These are phyloP conservation scores for Microbotryum violaceum DNA, from an alignment of 1,284 basidiomycete genomes.

Conservation along the genomic window DNA sequence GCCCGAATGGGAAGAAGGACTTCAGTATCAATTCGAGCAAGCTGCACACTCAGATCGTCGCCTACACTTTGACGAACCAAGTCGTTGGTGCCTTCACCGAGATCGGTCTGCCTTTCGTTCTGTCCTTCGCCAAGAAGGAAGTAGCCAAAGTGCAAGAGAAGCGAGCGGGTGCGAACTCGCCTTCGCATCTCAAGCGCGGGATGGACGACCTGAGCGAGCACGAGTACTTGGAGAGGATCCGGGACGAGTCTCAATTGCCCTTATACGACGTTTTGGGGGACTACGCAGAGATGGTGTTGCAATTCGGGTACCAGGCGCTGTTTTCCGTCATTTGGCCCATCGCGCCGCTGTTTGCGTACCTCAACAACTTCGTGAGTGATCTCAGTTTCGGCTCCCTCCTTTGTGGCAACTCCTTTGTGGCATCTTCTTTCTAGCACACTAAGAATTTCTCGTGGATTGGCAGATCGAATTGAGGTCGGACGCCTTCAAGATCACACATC, in stretches of 20 bases:
- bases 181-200: slow-evolving; percentile 68
- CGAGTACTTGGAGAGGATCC: slow-evolving; percentile 65
- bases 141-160: slow-evolving; percentile 21
- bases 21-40: slow-evolving; percentile 51
- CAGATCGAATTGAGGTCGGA: slow-evolving; percentile 80
- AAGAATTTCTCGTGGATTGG: not conserved
- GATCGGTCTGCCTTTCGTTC: slow-evolving; percentile 70
- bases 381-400: too few relatives aligned
- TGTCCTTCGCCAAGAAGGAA: slow-evolving; percentile 48
- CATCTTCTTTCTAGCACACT: too few relatives aligned
- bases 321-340: slow-evolving; percentile 96
- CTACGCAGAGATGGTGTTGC: slow-evolving; percentile 29
- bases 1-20: slow-evolving; percentile 23
- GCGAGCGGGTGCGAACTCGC: slow-evolving; percentile 45
- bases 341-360: slow-evolving; percentile 56
- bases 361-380: slow-evolving; percentile 34
- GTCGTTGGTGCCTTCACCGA: slow-evolving; percentile 73
- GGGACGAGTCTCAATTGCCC: slow-evolving; percentile 68
- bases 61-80: slow-evolving; percentile 89
- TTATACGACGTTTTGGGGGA: slow-evolving; percentile 61
- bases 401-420: not conserved
- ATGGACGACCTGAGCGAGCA: slow-evolving; percentile 51
- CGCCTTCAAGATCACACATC: slow-evolving; percentile 87
- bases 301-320: slow-evolving; percentile 84
- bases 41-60: slow-evolving; percentile 87